Conservation (phyloP, 2,329 filamentous ascomycete genomes). For the Pseudogymnoascus sp. region DNA sequence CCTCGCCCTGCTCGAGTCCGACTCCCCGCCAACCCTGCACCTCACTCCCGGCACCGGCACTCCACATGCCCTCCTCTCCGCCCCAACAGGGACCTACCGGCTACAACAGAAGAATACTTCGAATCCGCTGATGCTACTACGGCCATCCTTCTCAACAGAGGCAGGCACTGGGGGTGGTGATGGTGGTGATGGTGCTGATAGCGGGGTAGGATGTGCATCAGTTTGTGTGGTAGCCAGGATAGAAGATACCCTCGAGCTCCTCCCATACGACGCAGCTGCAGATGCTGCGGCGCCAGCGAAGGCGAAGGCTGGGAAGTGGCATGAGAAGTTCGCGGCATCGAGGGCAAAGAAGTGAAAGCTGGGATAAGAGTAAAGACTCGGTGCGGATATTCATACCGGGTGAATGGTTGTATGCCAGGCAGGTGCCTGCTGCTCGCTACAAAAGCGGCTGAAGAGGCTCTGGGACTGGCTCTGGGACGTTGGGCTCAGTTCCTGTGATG, state of each 20-base stretch:
- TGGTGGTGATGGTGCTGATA: background rate
- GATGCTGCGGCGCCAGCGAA: constrained; percentile 23
- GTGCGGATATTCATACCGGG: background rate
- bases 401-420: background rate
- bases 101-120: constrained; percentile 62
- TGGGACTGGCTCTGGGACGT: background rate
- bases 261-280: constrained; percentile 31
- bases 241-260: constrained; percentile 56
- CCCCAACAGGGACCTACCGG: constrained; percentile 46
- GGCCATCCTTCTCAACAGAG: constrained; percentile 26
- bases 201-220: constrained; percentile 28
- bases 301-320: constrained; percentile 44
- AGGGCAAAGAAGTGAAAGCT: constrained; percentile 16
- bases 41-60: constrained; percentile 38
- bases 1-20: constrained; percentile 46
- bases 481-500: background rate
- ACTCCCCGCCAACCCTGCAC: constrained; percentile 42
- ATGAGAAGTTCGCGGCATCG: constrained; percentile 46
- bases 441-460: background rate
- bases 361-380: background rate
- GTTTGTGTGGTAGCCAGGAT: constrained; percentile 48
- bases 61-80: constrained; percentile 46
- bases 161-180: constrained; percentile 19
- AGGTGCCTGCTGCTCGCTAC: background rate
- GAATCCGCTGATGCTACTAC: constrained; percentile 54